Percentiles rank a stretch among this genome's conserved stretches.
Evolutionary conservation across 2,329 filamentous ascomycete genomes (phyloP).

Genomic region (Didymella sp.): DNA sequence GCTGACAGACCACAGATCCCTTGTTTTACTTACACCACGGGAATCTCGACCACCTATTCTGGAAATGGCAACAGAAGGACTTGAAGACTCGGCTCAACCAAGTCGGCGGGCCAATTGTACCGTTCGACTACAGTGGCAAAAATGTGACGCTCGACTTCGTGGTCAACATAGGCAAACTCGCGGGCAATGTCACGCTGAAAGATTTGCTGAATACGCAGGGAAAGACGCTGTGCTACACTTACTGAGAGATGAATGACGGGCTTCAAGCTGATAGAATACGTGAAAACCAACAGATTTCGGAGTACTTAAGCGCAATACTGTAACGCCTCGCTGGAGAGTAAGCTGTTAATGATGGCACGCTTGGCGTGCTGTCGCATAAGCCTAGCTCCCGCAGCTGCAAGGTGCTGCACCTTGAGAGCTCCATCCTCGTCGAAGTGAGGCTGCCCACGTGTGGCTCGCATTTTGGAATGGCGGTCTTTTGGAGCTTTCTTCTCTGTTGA

Average conservation of each 20-base stretch:
- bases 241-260: constrained; percentile 14
- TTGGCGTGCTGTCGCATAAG: background rate
- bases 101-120: constrained; percentile 5
- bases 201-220: constrained; percentile 41
- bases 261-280: background rate
- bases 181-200: constrained; percentile 34
- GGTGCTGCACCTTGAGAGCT: background rate
- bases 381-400: background rate
- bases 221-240: constrained; percentile 31
- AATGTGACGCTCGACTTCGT: constrained; percentile 47
- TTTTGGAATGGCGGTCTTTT: no score
- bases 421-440: background rate
- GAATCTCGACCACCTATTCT: background rate
- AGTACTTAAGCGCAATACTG: no score
- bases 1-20: constrained; percentile 23
- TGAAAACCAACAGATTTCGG: background rate
- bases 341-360: background rate
- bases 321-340: no score
- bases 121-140: constrained; percentile 27
- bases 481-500: background rate
- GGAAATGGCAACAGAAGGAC: background rate
- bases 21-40: constrained; percentile 21
- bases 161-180: constrained; percentile 41
- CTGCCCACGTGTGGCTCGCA: no score
- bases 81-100: constrained; percentile 29